Percentiles rank a stretch among this genome's conserved stretches.
These are phyloP conservation scores for Sporothrix schenckii DNA, from an alignment of 2,329 filamentous ascomycete genomes.

Conservation along the genomic window DNA sequence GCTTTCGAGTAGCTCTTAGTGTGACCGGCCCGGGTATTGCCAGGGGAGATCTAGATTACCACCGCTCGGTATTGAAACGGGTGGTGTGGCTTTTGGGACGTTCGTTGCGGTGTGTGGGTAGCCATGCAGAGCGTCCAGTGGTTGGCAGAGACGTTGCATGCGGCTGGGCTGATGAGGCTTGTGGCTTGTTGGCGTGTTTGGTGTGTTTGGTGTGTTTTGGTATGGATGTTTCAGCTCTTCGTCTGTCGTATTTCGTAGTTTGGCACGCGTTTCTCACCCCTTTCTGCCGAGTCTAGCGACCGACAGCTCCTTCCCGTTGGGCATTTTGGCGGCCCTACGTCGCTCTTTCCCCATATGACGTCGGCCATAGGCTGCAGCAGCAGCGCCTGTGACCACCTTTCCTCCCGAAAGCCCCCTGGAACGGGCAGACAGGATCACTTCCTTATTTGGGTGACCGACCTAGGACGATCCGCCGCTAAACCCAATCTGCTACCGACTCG, in stretches of 20 bases:
- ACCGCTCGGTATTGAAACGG: constrained; percentile 25
- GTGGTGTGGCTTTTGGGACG: background rate
- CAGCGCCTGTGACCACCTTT: background rate
- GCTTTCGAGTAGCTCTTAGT: constrained; percentile 25
- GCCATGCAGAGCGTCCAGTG: background rate
- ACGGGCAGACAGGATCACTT: constrained; percentile 10
- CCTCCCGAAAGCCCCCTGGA: constrained; percentile 4
- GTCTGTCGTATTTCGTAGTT: background rate
- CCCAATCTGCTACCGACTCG: constrained; percentile 44
- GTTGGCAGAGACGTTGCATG: background rate
- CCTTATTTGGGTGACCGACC: constrained; percentile 35
- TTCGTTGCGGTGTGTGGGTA: background rate
- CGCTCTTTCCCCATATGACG: constrained; percentile 22
- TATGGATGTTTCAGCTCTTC: background rate
- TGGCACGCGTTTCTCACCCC: constrained; percentile 12
- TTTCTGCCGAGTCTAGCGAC: constrained; percentile 21
- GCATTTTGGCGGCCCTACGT: background rate
- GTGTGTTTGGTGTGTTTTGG: background rate
- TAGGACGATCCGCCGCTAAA: constrained; percentile 39
- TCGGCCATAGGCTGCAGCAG: constrained; percentile 23
- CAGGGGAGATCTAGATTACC: constrained; percentile 24
- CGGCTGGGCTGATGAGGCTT: background rate
- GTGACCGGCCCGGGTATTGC: constrained; percentile 20
- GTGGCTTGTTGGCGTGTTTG: background rate
- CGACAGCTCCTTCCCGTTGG: constrained; percentile 21